phyloP scores from a whole-genome alignment of 2,329 filamentous ascomycete species.

The Aspergillus glaucus region DNA sequence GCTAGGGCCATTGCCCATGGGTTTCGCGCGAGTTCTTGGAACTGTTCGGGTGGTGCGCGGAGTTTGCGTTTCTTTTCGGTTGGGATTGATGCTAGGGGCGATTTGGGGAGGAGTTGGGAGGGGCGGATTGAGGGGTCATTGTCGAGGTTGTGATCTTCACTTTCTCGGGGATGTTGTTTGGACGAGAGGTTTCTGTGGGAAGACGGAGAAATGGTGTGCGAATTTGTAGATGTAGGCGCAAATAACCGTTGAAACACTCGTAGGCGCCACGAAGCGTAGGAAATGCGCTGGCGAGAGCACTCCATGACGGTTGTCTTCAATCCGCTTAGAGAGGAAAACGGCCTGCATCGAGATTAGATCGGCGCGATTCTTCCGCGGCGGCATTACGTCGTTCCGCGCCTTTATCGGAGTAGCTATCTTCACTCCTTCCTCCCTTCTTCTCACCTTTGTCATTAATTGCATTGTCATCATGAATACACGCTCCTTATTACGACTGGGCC shows the following conservation, averaged over 20 bases:
- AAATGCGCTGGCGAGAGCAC: constrained; percentile 16
- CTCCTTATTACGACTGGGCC: constrained; percentile 19
- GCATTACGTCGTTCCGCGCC: neutral
- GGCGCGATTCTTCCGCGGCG: neutral
- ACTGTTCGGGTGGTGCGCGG: constrained; percentile 17
- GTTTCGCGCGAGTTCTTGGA: constrained; percentile 27
- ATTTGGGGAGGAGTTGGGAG: constrained; percentile 31
- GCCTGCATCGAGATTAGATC: neutral
- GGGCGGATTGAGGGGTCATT: constrained; percentile 10
- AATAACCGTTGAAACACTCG: constrained; percentile 20
- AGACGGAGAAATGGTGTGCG: constrained; percentile 7
- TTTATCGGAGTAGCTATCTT: constrained; percentile 2
- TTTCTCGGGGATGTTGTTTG: neutral
- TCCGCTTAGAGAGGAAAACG: neutral
- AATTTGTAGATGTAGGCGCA: constrained; percentile 2
- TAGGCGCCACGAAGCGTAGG: constrained; percentile 30
- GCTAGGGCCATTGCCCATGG: constrained; percentile 37
- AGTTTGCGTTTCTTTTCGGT: constrained; percentile 20
- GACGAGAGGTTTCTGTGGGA: neutral
- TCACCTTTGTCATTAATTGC: neutral
- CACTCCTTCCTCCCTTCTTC: neutral
- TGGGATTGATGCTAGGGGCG: constrained; percentile 25
- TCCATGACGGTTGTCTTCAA: constrained; percentile 16
- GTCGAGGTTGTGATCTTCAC: neutral
- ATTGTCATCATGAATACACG: constrained; percentile 18